Evolutionary conservation across 1,139 yeast genomes (phyloP), one percentile per base, ranked within the genome.

Genomic region (Starmera stellimalicola): DNA sequence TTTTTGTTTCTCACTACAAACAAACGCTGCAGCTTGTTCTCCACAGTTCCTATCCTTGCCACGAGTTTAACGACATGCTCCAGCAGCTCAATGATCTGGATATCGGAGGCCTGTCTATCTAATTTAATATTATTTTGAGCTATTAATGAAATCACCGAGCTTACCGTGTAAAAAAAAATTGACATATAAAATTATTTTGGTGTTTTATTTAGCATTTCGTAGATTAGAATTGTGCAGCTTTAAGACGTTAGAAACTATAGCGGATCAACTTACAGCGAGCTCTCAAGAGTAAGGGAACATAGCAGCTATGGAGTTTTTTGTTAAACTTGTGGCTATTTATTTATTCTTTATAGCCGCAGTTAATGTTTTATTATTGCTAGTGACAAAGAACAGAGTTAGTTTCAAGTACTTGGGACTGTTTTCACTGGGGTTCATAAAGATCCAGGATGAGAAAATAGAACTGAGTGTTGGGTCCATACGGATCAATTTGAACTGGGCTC

Each of bases 1-100:
- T 60, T 31, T 61, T 62, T 40, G 45, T 58, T 31, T 47, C 48
- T 18, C 65, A 62, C 34, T 62, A 59, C 37, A 28, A 60, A 3
- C 41, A 47, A n/a, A 58, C 64, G 0, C 33, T 60, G 32, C 40
- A 47, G 9, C 43, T 58, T 12, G 42, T 60, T 3, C 37, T 57
- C 16, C 44, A 48, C 4, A 59, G 62, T 6, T 51, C 63, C 2
- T 44, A 51, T 31, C 64, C 64, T 2, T 54, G 52, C 10, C 46
- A 51, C 31, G 62, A 58, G 11, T 57, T 52, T 30, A 58, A 57
- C 11, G 39, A 41, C 1, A 60, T 60, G 62, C 51, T 50, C 9
- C 42, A 40, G 10, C 14, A n/a, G n/a, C n/a, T n/a, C n/a, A n/a
- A n/a, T n/a, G n/a, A n/a, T n/a, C n/a, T n/a, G n/a, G n/a, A n/a